These are phyloP conservation scores for Azolla pinnata DNA, from an alignment of 75 land plant species.

Conservation along the genomic window DNA sequence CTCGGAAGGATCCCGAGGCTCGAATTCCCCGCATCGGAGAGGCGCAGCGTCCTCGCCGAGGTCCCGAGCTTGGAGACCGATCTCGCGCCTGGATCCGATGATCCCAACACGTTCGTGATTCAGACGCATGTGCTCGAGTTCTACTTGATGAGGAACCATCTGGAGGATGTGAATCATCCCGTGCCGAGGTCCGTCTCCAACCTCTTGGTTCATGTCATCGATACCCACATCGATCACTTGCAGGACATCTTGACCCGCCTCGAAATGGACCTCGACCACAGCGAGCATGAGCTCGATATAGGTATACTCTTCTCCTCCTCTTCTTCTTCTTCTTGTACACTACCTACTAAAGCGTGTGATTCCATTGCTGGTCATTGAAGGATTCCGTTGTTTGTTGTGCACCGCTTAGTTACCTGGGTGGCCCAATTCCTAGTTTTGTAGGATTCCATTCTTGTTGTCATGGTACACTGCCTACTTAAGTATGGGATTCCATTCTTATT, in stretches of 20 bases:
- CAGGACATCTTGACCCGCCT: constrained; percentile 69
- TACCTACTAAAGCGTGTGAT: no score
- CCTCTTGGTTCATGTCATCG: constrained; percentile 67
- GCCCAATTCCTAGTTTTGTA: no score
- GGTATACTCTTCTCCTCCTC: constrained; percentile 25
- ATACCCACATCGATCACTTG: constrained; percentile 79
- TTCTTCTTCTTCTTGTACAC: no score
- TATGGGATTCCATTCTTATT: no score
- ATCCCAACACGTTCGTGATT: constrained; percentile 19
- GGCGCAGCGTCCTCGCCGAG: constrained; percentile 53
- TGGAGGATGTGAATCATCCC: constrained; percentile 77
- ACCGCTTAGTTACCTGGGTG: no score
- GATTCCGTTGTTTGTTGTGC: no score
- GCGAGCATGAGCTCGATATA: constrained; percentile 68
- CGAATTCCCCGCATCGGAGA: constrained; percentile 49
- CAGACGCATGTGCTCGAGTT: constrained; percentile 76
- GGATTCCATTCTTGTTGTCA: no score
- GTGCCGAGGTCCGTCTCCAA: constrained; percentile 56
- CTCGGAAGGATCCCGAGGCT: constrained; percentile 68
- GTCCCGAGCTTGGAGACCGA: constrained; percentile 53
- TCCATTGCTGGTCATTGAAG: no score
- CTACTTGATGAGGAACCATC: constrained; percentile 70
- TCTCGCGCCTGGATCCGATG: neutral
- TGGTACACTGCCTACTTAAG: no score
- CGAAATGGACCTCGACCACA: constrained; percentile 71